Evolutionary conservation across 306 rosid genomes (phyloP), one percentile per base, ranked within the genome.

Genomic region (Delonix regia): DNA sequence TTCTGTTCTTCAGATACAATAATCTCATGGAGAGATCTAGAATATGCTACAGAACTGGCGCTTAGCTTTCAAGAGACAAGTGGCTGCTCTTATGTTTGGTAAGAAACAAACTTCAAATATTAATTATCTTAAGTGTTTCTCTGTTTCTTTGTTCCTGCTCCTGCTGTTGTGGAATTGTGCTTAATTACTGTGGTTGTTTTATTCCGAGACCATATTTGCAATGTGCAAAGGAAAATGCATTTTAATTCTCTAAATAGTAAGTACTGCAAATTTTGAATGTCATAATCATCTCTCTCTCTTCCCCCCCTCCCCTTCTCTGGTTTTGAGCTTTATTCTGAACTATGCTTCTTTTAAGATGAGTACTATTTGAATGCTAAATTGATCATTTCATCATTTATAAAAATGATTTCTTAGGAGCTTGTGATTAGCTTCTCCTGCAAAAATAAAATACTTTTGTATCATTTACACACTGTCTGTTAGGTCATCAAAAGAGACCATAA

Each of bases 1-100:
- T 63, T 71, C 71, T 48, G 69, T 22, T 84, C 18, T 62, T 49
- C 79, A 94, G 99, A 92, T 83, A 89, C 99, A 53, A 94, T 94
- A 66, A 92, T 94, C 81, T 94, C 99, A 34, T 94, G 99, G 99
- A 94, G 95, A 80, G 99, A 94, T 82, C 93, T 93, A 22, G 97
- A 94, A 78, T 87, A 87, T 89, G 88, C 97, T 39, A 88, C 97
- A 14, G 99, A 94, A 73, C 76, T 94, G 83, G 99, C 99, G 25
- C 99, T 94, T 80, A 94, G 99, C 86, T 94, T 94, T 83, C 99
- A 94, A 83, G 99, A 94, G 89, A 73, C 90, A 52, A 92, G 90
- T 0, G 99, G 99, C 77, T 94, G 99, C 76, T 82, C 91, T 68
- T 92, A 89, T 85, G 89, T 94, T 78, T 94, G 99, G 99, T 94